Base-by-base conservation (phyloP, 768 basidiomycete species). In the Boletus patriciae region DNA sequence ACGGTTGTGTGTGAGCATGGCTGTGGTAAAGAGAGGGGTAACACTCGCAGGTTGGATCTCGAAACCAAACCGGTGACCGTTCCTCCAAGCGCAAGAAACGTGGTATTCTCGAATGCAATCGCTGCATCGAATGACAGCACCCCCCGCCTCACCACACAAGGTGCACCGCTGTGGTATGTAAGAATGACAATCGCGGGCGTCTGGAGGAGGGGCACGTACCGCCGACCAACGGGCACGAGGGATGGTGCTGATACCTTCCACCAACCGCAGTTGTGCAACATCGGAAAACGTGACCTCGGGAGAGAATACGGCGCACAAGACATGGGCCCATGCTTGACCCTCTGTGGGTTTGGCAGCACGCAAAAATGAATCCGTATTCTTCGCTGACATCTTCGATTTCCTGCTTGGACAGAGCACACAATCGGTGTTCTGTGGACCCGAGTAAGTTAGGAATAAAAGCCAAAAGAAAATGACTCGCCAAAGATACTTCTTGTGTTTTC, bases 251-350 rank as follows among this genome's bases (percentile, higher is more conserved):
- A 97, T 78, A 27, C 92, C 94, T 72, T 98, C 96, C 8, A 90
- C 90, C n/a, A 87, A 73, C 37, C 87, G 84, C 44, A 98, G 76
- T 15, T 81, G 81, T 7, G 77, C 68, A 0, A 91, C 83, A 64
- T 95, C 89, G 23, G 90, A 86, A 70, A 90, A 96, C 5, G 75
- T 80, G n/a, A 94, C 74, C 65, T 98, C 95, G 4, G 88, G 87
- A 29, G 86, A 83, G 74, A 93, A 98, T 1, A 91, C 84, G 3
- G 94, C 84, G 75, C 96, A 98, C 4, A 97, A 73, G 33, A 94
- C 78, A 69, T 98, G 96, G 0, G 86, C 86, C 94, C 94, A 97
- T 54, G 89, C 87, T 70, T 92, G 88, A 11, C 92, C 92, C 75
- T 97, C 94, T 0, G 94, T 96, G 8, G 92, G 92, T 67, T 95